A percentile compares a stretch with the other conserved stretches of the same genome.
Evolutionary conservation across 164 flowering plant species (phyloP).

Genomic region (Umbellularia californica): DNA sequence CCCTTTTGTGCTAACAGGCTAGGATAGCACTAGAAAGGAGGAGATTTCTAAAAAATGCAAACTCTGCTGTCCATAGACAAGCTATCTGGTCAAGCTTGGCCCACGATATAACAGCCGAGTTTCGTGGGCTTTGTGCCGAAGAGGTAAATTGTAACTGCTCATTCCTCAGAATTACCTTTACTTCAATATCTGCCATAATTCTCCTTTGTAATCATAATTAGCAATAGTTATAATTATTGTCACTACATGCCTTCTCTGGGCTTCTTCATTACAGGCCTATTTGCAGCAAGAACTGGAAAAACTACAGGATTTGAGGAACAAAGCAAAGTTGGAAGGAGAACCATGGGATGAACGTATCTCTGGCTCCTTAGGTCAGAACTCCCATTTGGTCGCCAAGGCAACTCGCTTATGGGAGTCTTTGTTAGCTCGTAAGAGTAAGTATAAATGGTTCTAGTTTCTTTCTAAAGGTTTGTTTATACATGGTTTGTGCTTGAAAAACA

Average conservation of each 20-base stretch:
- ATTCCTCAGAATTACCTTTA: not conserved
- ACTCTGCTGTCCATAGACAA: constrained; percentile 86
- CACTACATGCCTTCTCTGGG: not conserved
- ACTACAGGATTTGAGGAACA: constrained; percentile 82
- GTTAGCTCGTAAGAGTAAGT: constrained; percentile 81
- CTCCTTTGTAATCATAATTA: not conserved
- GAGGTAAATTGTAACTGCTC: constrained; percentile 56
- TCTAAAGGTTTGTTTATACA: not conserved
- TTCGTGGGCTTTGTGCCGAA: constrained; percentile 98
- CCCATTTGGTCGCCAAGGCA: constrained; percentile 93
- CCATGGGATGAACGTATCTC: constrained; percentile 88
- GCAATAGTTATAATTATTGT: not conserved
- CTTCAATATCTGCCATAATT: not conserved
- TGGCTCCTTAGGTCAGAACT: constrained; percentile 79
- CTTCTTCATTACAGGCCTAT: constrained; percentile 61
- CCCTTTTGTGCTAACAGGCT: constrained; percentile 49
- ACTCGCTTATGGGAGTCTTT: constrained; percentile 96
- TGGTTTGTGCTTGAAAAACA: not conserved
- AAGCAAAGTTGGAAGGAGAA: constrained; percentile 90
- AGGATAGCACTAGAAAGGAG: constrained; percentile 94
- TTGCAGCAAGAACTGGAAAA: constrained; percentile 98
- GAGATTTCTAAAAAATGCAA: constrained; percentile 85
- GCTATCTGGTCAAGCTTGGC: constrained; percentile 96
- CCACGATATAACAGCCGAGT: constrained; percentile 99
- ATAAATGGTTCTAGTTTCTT: not conserved